Percentiles rank a stretch among this genome's conserved stretches.
These are phyloP conservation scores for Novymonas esmeraldas DNA, from an alignment of 208 protist genomes.

Conservation along the genomic window DNA sequence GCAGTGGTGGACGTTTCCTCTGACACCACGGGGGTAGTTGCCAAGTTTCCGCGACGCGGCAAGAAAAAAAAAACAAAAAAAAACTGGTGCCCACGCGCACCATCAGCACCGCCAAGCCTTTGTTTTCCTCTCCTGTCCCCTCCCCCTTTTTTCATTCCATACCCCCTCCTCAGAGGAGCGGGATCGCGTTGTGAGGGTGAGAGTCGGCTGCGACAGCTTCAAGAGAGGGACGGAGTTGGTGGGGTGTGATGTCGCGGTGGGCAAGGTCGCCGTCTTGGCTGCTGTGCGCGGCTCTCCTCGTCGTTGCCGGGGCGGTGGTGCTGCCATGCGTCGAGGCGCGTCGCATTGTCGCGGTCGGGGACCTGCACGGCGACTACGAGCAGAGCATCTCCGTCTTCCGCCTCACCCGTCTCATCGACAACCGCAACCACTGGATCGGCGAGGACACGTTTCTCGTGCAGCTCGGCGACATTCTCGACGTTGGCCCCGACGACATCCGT, in stretches of 20 bases:
- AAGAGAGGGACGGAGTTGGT: no score
- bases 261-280: background rate
- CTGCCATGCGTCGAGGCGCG: slow-evolving; percentile 36
- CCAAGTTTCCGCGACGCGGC: no score
- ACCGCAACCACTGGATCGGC: slow-evolving; percentile 75
- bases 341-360: slow-evolving; percentile 77
- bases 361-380: slow-evolving; percentile 90
- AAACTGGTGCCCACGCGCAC: no score
- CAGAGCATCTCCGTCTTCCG: slow-evolving; percentile 71
- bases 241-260: background rate
- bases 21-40: no score
- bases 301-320: slow-evolving; percentile 6
- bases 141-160: background rate
- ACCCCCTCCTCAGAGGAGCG: background rate
- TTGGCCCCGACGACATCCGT: slow-evolving; percentile 78
- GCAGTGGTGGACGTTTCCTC: no score
- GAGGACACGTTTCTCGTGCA: slow-evolving; percentile 84
- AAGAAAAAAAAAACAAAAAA: no score
- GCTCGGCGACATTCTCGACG: slow-evolving; percentile 93
- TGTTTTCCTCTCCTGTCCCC: background rate
- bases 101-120: no score
- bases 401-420: slow-evolving; percentile 72
- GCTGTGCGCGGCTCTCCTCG: slow-evolving; percentile 1
- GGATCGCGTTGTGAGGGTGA: no score
- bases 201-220: no score